Percentiles rank a stretch among this genome's conserved stretches.
Evolutionary conservation across 2,329 filamentous ascomycete genomes (phyloP).

Genomic region (Didymella keratinophila): DNA sequence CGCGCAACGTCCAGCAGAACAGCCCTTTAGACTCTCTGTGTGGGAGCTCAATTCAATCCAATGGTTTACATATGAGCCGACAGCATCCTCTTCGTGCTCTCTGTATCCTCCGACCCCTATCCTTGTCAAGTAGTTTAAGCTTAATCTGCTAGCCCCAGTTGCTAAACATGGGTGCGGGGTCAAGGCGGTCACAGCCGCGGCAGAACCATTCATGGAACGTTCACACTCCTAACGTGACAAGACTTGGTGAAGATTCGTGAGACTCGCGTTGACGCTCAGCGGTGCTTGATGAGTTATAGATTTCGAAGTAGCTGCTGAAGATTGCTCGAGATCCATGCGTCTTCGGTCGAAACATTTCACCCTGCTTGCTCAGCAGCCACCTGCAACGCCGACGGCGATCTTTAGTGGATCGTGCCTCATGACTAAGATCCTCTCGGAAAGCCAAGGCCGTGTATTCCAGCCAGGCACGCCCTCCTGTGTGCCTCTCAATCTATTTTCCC

Average conservation of each 20-base stretch:
- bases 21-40: background rate
- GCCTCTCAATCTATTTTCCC: slow-evolving; percentile 21
- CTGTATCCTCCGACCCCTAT: slow-evolving; percentile 1
- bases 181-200: slow-evolving; percentile 3
- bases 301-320: background rate
- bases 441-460: slow-evolving; percentile 35
- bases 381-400: slow-evolving; percentile 16
- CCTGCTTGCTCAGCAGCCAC: slow-evolving; percentile 1
- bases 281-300: background rate
- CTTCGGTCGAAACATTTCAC: background rate
- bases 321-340: background rate
- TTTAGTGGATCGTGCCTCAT: slow-evolving; percentile 28
- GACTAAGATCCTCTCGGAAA: slow-evolving; percentile 24
- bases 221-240: background rate
- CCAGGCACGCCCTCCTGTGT: slow-evolving; percentile 24
- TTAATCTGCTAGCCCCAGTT: slow-evolving; percentile 21
- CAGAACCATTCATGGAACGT: background rate
- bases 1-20: background rate
- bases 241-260: background rate
- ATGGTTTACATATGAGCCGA: background rate
- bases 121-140: slow-evolving; percentile 25
- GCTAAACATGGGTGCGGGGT: slow-evolving; percentile 27
- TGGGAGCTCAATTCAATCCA: background rate
- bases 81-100: background rate
- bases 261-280: background rate